Percentiles rank a stretch among this genome's conserved stretches.
These are phyloP conservation scores for Mycena haematopus DNA, from an alignment of 768 basidiomycete species.

Conservation along the genomic window DNA sequence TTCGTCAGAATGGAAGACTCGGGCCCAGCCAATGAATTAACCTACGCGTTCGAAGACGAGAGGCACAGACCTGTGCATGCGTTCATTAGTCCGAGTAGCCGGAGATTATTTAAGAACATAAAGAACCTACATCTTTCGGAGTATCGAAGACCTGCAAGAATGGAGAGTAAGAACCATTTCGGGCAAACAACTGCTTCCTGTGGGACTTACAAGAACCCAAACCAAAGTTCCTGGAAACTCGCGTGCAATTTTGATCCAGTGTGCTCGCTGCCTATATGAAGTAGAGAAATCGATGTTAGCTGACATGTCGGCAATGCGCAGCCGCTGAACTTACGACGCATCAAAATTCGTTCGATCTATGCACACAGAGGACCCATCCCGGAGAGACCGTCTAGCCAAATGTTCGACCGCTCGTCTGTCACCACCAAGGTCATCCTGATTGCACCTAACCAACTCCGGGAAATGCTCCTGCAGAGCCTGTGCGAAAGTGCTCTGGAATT, in stretches of 20 bases:
- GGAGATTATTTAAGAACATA: background rate
- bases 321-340: constrained; percentile 52
- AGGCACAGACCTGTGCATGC: constrained; percentile 60
- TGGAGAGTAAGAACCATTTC: constrained; percentile 18
- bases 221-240: constrained; percentile 66
- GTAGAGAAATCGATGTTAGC: background rate
- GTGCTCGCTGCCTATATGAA: constrained; percentile 62
- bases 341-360: constrained; percentile 84
- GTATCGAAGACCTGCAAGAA: constrained; percentile 62
- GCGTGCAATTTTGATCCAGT: constrained; percentile 78
- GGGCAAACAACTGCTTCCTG: background rate
- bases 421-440: constrained; percentile 84
- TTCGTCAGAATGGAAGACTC: constrained; percentile 10
- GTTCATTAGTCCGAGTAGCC: constrained; percentile 6
- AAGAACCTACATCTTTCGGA: constrained; percentile 67
- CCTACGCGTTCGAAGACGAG: constrained; percentile 66
- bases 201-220: constrained; percentile 61
- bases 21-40: constrained; percentile 25
- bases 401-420: constrained; percentile 68
- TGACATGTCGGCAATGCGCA: background rate
- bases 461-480: constrained; percentile 65
- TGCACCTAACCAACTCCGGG: constrained; percentile 72
- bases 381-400: constrained; percentile 57
- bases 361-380: constrained; percentile 71
- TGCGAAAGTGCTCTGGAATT: constrained; percentile 66